Conservation (phyloP, 73 alveolate genomes). For the Symbiodinium natans region DNA sequence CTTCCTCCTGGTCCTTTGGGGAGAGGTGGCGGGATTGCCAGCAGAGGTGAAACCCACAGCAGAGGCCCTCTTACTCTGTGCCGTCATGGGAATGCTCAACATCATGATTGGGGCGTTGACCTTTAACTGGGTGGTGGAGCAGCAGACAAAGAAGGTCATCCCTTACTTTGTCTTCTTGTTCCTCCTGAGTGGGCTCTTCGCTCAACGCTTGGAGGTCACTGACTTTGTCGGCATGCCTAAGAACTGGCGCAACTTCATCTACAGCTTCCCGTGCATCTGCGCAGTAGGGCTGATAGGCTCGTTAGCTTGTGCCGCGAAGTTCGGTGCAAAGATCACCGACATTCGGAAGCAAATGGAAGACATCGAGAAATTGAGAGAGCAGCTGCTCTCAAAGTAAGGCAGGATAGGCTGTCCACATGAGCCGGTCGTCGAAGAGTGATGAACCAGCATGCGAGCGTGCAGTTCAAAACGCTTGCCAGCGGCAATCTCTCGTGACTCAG, state of each 20-base stretch:
- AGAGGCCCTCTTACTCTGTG: conserved; percentile 35
- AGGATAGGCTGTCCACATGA: no score
- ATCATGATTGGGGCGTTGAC: conserved; percentile 35
- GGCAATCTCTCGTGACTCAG: no score
- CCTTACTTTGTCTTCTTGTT: conserved; percentile 53
- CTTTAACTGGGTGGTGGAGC: conserved; percentile 21
- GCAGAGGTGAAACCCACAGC: background rate
- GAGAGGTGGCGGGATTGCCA: background rate
- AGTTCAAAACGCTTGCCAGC: no score
- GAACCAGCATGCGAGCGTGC: no score
- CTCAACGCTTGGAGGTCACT: background rate
- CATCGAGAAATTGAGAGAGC: conserved; percentile 38
- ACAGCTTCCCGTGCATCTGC: conserved; percentile 14
- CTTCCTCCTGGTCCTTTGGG: conserved; percentile 19
- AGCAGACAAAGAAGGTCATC: background rate
- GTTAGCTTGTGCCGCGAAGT: background rate
- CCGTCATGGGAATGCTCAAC: conserved; percentile 29
- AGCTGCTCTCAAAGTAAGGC: conserved; percentile 13
- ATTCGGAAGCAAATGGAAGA: conserved; percentile 7
- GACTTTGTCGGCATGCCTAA: background rate
- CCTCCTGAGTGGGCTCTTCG: background rate
- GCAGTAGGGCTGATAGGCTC: background rate
- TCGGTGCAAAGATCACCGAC: background rate
- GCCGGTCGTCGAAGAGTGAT: no score
- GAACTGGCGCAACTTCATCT: background rate